A percentile compares a stretch with the other conserved stretches of the same genome.
These are phyloP conservation scores for Leccinum subspadiceum DNA, from an alignment of 1,284 basidiomycete genomes.

Conservation along the genomic window DNA sequence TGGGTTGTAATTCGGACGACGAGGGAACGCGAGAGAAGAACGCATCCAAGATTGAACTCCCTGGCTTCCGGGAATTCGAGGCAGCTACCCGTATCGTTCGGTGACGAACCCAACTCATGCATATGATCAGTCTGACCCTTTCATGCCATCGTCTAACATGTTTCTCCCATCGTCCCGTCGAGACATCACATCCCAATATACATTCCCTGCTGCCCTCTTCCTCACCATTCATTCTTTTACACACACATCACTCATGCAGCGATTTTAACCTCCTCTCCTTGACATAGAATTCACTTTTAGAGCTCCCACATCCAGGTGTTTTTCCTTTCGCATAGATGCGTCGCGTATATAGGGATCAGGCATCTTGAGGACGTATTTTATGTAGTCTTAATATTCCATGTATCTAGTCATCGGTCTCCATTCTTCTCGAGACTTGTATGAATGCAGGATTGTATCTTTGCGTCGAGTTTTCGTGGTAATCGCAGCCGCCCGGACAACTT, in stretches of 20 bases:
- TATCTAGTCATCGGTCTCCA: constrained; percentile 24
- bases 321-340: constrained; percentile 29
- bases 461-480: neutral
- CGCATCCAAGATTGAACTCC: constrained; percentile 30
- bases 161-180: constrained; percentile 6
- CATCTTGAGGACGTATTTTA: constrained; percentile 38
- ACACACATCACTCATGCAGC: constrained; percentile 12
- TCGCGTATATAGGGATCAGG: constrained; percentile 35
- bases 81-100: constrained; percentile 28
- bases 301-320: constrained; percentile 14
- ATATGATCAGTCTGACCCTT: neutral
- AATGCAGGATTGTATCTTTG: constrained; percentile 19
- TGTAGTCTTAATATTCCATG: constrained; percentile 35
- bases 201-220: constrained; percentile 1
- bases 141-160: constrained; percentile 10
- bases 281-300: constrained; percentile 26
- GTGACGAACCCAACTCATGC: constrained; percentile 15
- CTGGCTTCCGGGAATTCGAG: constrained; percentile 37
- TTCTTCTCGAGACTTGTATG: constrained; percentile 19
- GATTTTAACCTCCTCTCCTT: constrained; percentile 4
- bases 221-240: constrained; percentile 7
- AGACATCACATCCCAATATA: constrained; percentile 25
- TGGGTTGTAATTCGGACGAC: constrained; percentile 24
- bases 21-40: constrained; percentile 20
- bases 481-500: neutral